These are phyloP conservation scores for Penicillium sp. DNA, from an alignment of 2,329 filamentous ascomycete genomes.

Conservation along the genomic window DNA sequence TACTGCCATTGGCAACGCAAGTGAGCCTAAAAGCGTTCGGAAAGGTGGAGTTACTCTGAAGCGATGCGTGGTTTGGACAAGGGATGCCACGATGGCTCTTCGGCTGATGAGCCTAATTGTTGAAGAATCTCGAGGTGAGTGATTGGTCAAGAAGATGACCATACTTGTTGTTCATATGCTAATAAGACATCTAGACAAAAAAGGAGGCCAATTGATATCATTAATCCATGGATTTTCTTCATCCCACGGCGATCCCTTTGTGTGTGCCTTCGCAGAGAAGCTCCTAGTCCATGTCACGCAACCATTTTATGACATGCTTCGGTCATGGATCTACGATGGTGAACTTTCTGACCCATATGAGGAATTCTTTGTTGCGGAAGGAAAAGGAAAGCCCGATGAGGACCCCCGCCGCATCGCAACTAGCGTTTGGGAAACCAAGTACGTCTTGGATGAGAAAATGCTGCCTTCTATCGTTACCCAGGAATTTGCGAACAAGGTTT, in stretches of 20 bases:
- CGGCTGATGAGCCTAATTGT: conserved; percentile 92
- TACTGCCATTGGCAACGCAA: conserved; percentile 59
- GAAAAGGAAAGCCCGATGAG: conserved; percentile 30
- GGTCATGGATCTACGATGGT: conserved; percentile 97
- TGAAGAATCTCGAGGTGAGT: conserved; percentile 75
- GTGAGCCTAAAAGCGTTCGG: conserved; percentile 69
- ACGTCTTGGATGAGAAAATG: conserved; percentile 80
- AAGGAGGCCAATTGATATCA: conserved; percentile 88
- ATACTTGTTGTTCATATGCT: conserved; percentile 1
- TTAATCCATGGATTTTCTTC: conserved; percentile 91
- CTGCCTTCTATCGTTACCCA: conserved; percentile 89
- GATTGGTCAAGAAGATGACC: not conserved
- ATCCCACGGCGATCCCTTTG: conserved; percentile 92
- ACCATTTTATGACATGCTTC: conserved; percentile 94
- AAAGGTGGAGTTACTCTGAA: conserved; percentile 92
- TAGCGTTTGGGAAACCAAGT: conserved; percentile 98
- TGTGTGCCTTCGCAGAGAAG: conserved; percentile 87
- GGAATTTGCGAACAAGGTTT: conserved; percentile 94
- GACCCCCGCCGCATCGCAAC: conserved; percentile 59
- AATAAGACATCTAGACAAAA: conserved; percentile 52
- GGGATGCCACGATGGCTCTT: conserved; percentile 93
- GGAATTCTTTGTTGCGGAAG: conserved; percentile 92
- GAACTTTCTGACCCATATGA: conserved; percentile 94
- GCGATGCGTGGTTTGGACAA: conserved; percentile 93
- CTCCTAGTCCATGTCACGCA: conserved; percentile 82